A percentile compares a stretch with the other conserved stretches of the same genome.
These are phyloP conservation scores for Nematocida sp. DNA, from an alignment of 371 early-diverging fungal genomes.

Conservation along the genomic window DNA sequence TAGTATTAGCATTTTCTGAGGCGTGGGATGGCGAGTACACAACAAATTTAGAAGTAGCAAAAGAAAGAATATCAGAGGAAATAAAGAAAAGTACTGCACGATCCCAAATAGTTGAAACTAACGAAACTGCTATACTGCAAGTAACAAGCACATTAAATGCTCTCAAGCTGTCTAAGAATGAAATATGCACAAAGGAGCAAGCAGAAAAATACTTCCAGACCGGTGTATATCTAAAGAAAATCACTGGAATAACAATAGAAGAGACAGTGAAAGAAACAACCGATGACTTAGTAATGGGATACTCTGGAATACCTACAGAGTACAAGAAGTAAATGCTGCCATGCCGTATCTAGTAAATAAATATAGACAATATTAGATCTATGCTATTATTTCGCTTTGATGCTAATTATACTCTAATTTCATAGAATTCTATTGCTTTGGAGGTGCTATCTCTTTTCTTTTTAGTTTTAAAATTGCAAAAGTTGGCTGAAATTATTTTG, in stretches of 20 bases:
- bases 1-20: constrained; percentile 24
- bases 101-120: background rate
- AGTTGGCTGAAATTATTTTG: no score
- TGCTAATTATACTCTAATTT: no score
- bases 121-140: background rate
- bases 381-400: no score
- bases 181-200: constrained; percentile 48
- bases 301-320: constrained; percentile 20
- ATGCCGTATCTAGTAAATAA: background rate
- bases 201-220: constrained; percentile 49
- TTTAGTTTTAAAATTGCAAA: no score
- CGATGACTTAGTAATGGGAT: constrained; percentile 10
- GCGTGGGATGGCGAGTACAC: constrained; percentile 37
- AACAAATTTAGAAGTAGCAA: constrained; percentile 34
- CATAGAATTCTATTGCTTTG: no score
- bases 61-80: background rate
- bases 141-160: constrained; percentile 11
- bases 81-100: background rate
- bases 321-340: background rate
- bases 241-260: constrained; percentile 18
- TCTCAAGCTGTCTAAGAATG: constrained; percentile 12
- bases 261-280: constrained; percentile 1
- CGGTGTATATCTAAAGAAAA: constrained; percentile 31
- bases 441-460: no score
- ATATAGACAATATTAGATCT: no score